Conservation (phyloP, 2,329 filamentous ascomycete genomes). For the Bertia moriformis region DNA sequence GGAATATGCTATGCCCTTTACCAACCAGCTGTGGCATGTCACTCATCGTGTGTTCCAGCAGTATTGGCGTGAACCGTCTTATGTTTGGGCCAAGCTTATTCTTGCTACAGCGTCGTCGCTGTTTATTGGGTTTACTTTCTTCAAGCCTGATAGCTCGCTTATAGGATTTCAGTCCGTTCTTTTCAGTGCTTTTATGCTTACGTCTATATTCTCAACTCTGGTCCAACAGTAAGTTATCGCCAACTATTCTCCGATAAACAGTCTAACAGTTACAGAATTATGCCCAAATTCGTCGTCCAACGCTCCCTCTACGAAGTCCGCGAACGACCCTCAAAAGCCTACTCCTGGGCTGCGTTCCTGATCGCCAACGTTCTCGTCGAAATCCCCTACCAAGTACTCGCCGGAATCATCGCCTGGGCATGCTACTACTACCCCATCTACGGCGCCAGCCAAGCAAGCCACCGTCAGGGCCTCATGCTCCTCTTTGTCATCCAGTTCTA, state of each 20-base stretch:
- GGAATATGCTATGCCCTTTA: constrained; percentile 26
- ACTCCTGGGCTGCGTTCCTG: constrained; percentile 46
- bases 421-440: constrained; percentile 37
- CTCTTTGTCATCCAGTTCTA: constrained; percentile 35
- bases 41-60: constrained; percentile 25
- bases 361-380: constrained; percentile 41
- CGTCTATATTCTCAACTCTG: constrained; percentile 34
- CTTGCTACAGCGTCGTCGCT: constrained; percentile 22
- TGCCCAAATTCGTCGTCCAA: constrained; percentile 42
- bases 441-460: constrained; percentile 8
- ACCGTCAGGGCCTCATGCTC: constrained; percentile 35
- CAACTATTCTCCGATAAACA: background rate
- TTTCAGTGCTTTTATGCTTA: constrained; percentile 45
- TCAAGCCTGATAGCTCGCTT: constrained; percentile 31
- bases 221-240: constrained; percentile 31
- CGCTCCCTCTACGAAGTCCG: constrained; percentile 43
- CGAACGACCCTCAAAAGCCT: constrained; percentile 41
- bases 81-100: constrained; percentile 6
- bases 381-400: constrained; percentile 39
- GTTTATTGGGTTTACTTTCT: constrained; percentile 46
- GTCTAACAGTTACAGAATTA: constrained; percentile 23
- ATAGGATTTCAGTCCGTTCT: constrained; percentile 44
- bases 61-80: constrained; percentile 17
- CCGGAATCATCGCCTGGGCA: constrained; percentile 32
- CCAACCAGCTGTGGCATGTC: constrained; percentile 16